Conservation (phyloP, 768 basidiomycete species). For the Lepiota venenata region DNA sequence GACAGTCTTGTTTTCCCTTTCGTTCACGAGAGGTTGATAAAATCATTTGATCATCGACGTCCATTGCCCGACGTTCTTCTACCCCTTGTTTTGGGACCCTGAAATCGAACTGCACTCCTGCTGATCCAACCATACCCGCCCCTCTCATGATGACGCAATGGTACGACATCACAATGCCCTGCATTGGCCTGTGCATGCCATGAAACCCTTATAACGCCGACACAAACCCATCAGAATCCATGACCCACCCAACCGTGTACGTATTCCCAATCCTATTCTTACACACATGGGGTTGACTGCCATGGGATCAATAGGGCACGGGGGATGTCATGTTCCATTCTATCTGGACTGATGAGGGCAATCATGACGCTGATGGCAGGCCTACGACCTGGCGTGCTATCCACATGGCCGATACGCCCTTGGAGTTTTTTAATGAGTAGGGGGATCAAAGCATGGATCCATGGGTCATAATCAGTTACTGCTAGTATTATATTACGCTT, state of each 20-base stretch:
- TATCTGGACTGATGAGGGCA: slow-evolving; percentile 59
- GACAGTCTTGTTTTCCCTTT: neutral
- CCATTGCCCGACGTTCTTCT: neutral
- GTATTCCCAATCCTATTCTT: slow-evolving; percentile 15
- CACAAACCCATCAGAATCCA: slow-evolving; percentile 49
- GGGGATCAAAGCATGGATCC: neutral
- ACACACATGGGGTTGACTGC: neutral
- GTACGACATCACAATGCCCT: neutral
- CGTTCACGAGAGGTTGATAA: neutral
- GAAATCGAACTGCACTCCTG: slow-evolving; percentile 4
- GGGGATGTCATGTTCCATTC: slow-evolving; percentile 73
- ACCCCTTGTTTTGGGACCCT: slow-evolving; percentile 5
- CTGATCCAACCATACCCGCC: slow-evolving; percentile 4
- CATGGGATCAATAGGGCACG: slow-evolving; percentile 42
- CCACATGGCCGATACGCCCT: slow-evolving; percentile 51
- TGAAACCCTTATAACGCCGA: slow-evolving; percentile 7
- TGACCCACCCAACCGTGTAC: slow-evolving; percentile 68
- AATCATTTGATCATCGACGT: neutral
- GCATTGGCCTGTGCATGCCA: slow-evolving; percentile 1
- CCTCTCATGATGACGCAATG: slow-evolving; percentile 7
- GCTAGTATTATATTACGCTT: neutral
- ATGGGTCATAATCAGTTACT: neutral
- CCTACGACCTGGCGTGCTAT: slow-evolving; percentile 64
- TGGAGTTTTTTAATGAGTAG: slow-evolving; percentile 74
- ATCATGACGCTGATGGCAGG: slow-evolving; percentile 40